phyloP scores from a whole-genome alignment of 2,329 filamentous ascomycete species.

The Scedosporium aurantiacum region DNA sequence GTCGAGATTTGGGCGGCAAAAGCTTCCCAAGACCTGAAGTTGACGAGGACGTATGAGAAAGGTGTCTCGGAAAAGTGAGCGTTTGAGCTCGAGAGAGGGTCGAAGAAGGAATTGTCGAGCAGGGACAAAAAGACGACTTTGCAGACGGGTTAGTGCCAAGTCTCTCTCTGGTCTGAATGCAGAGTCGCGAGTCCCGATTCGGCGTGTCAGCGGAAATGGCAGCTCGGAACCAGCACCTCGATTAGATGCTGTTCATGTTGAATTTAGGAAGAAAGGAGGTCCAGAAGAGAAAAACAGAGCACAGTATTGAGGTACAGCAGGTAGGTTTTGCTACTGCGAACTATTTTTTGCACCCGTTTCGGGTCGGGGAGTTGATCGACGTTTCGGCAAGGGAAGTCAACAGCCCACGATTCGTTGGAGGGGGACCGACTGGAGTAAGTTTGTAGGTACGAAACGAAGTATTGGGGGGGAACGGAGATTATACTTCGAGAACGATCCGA shows the following conservation, averaged over 20 bases:
- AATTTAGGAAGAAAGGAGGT: neutral
- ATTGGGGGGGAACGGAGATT: neutral
- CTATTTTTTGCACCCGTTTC: conserved; percentile 4
- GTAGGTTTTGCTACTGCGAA: neutral
- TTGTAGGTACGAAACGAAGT: neutral
- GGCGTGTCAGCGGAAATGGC: neutral
- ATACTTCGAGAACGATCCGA: neutral
- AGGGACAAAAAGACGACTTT: neutral
- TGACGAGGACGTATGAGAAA: neutral
- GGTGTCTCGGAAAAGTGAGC: neutral
- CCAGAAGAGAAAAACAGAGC: neutral
- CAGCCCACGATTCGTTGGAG: neutral
- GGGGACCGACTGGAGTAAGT: no score
- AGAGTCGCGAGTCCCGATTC: neutral
- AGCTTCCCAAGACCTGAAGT: neutral
- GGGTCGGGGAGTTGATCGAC: conserved; percentile 1
- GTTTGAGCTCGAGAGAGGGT: neutral
- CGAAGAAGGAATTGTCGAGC: neutral
- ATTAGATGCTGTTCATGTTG: neutral
- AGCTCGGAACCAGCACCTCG: neutral
- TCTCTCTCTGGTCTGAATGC: neutral
- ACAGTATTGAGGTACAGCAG: neutral
- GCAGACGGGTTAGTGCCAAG: neutral
- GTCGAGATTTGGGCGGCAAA: no score
- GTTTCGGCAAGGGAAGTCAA: conserved; percentile 4